These are phyloP conservation scores for Bertia moriformis DNA, from an alignment of 2,329 filamentous ascomycete genomes.

Conservation along the genomic window DNA sequence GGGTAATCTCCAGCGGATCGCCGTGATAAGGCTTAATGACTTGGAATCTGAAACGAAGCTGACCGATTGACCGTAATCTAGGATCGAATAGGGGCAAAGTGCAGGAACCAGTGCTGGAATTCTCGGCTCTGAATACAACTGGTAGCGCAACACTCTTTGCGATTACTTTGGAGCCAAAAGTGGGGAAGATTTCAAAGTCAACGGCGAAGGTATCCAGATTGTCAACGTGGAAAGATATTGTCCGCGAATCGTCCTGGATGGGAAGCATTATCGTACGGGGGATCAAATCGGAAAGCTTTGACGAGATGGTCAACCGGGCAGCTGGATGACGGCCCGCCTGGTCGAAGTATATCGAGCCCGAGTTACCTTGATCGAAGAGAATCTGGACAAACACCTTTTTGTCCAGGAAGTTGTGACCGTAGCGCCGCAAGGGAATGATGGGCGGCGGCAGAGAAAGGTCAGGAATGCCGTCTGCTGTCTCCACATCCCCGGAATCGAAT, in stretches of 20 bases:
- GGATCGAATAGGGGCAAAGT: conserved; percentile 60
- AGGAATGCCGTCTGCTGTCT: conserved; percentile 50
- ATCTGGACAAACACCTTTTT: conserved; percentile 63
- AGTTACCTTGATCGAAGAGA: conserved; percentile 44
- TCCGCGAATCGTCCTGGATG: conserved; percentile 58
- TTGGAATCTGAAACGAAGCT: conserved; percentile 58
- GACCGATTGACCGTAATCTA: conserved; percentile 54
- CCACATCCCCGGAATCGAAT: conserved; percentile 20
- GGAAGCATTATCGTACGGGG: conserved; percentile 59
- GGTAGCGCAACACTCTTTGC: conserved; percentile 61
- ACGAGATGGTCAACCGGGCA: conserved; percentile 59
- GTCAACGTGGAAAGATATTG: conserved; percentile 62
- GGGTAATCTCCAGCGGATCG: conserved; percentile 58
- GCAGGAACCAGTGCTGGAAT: conserved; percentile 50
- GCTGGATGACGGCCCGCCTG: conserved; percentile 62
- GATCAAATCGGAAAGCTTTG: conserved; percentile 60
- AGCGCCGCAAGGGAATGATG: conserved; percentile 58
- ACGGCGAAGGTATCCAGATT: conserved; percentile 57
- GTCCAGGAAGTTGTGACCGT: conserved; percentile 65
- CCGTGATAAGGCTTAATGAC: conserved; percentile 63
- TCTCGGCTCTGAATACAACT: conserved; percentile 45
- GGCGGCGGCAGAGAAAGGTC: conserved; percentile 58
- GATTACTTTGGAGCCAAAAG: conserved; percentile 63
- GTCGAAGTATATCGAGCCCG: conserved; percentile 52
- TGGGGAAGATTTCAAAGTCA: conserved; percentile 64